Conservation (phyloP, 179 eudicot genomes). For the Nepenthes alata region DNA sequence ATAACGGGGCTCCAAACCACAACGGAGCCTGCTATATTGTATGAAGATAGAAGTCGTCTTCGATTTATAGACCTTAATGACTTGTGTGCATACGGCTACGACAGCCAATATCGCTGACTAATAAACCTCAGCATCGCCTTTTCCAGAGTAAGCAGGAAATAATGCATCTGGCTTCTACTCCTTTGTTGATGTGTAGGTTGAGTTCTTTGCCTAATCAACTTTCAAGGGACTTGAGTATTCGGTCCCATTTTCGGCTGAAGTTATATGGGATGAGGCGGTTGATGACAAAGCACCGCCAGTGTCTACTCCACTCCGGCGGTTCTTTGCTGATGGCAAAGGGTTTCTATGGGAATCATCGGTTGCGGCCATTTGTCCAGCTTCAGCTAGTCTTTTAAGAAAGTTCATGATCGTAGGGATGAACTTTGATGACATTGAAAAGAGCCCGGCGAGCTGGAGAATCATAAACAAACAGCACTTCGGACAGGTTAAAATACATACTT, state of each 20-base stretch:
- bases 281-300: conserved; percentile 36
- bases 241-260: conserved; percentile 43
- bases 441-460: conserved; percentile 72
- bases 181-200: neutral
- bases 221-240: conserved; percentile 52
- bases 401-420: conserved; percentile 84
- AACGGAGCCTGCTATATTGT: neutral
- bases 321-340: conserved; percentile 33
- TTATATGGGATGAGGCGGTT: conserved; percentile 59
- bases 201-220: conserved; percentile 32
- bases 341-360: conserved; percentile 38
- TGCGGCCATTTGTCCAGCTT: conserved; percentile 51
- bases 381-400: conserved; percentile 79
- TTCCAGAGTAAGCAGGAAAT: neutral
- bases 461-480: neutral
- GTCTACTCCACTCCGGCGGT: conserved; percentile 19
- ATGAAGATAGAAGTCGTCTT: neutral
- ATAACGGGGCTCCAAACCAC: neutral
- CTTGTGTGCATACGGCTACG: neutral
- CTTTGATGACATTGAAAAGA: conserved; percentile 74
- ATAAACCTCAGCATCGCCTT: neutral
- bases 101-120: neutral
- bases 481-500: neutral
- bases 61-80: neutral
- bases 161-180: neutral